Evolutionary conservation across 352 stramenopile species (phyloP).

Genomic region (Pythium periplocum): DNA sequence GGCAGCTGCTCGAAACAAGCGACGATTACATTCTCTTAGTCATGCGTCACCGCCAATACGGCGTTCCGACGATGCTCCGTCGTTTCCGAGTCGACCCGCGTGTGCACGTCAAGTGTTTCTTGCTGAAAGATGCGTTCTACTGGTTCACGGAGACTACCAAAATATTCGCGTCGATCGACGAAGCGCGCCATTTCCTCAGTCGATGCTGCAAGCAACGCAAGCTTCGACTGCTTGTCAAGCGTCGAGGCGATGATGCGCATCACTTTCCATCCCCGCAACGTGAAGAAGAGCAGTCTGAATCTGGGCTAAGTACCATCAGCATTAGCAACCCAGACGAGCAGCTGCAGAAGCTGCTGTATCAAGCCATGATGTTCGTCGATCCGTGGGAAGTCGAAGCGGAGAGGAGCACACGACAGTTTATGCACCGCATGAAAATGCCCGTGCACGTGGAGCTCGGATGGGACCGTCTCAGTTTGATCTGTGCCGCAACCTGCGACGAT

Average conservation of each 20-base stretch:
- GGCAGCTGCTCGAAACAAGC: conserved; percentile 33
- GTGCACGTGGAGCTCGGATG: conserved; percentile 70
- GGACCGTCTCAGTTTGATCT: conserved; percentile 66
- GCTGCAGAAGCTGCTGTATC: conserved; percentile 10
- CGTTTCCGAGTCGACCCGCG: conserved; percentile 71
- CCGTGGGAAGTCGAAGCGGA: conserved; percentile 79
- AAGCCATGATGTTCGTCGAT: conserved; percentile 82
- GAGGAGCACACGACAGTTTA: conserved; percentile 50
- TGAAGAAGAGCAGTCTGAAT: too few species aligned
- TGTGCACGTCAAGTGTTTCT: conserved; percentile 68
- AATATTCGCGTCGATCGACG: conserved; percentile 33
- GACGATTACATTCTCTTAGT: conserved; percentile 75
- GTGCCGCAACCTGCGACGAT: conserved; percentile 51
- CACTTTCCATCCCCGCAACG: conserved; percentile 25
- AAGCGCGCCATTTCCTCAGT: conserved; percentile 51
- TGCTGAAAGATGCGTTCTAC: conserved; percentile 58
- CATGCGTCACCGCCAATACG: conserved; percentile 52
- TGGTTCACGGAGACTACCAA: conserved; percentile 42
- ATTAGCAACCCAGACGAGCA: too few species aligned
- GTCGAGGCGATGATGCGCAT: conserved; percentile 43
- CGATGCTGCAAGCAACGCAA: conserved; percentile 75
- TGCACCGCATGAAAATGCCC: conserved; percentile 40
- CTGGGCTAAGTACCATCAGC: too few species aligned
- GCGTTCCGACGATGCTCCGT: conserved; percentile 37
- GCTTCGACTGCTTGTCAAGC: conserved; percentile 56